Conservation (phyloP, 225 moss, liverwort and hornwort genomes). For the Anthoceros angustus region DNA sequence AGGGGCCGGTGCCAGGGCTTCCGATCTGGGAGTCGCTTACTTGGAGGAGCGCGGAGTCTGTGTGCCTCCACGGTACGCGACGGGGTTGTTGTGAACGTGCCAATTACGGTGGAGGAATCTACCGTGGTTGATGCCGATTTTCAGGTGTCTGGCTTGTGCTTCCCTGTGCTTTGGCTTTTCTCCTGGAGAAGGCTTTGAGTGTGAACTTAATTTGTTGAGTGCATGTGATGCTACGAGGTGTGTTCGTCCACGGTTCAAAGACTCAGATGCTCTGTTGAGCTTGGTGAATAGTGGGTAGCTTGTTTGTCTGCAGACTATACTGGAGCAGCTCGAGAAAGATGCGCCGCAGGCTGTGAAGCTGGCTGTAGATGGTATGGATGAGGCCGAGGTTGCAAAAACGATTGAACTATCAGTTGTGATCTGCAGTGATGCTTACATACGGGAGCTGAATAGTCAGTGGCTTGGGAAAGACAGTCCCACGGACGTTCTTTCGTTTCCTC, state of each 20-base stretch:
- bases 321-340: slow-evolving; percentile 77
- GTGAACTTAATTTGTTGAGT: too few relatives aligned
- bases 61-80: not conserved
- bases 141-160: not conserved
- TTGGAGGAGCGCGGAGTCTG: not conserved
- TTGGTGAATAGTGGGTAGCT: not conserved
- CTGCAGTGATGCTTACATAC: slow-evolving; percentile 59
- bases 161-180: not conserved
- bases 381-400: slow-evolving; percentile 35
- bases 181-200: not conserved
- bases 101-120: not conserved
- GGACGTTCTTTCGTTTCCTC: slow-evolving; percentile 82
- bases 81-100: not conserved
- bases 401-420: slow-evolving; percentile 82
- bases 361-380: slow-evolving; percentile 35
- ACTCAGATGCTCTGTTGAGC: not conserved
- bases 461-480: slow-evolving; percentile 54
- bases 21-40: too few relatives aligned
- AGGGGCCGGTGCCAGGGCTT: too few relatives aligned
- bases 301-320: slow-evolving; percentile 15
- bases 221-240: too few relatives aligned
- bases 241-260: too few relatives aligned
- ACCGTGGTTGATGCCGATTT: not conserved
- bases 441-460: slow-evolving; percentile 63
- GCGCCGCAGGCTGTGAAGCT: slow-evolving; percentile 51